phyloP scores from a whole-genome alignment of 805 yeast species.

The Suhomyces tanzawaensis region DNA sequence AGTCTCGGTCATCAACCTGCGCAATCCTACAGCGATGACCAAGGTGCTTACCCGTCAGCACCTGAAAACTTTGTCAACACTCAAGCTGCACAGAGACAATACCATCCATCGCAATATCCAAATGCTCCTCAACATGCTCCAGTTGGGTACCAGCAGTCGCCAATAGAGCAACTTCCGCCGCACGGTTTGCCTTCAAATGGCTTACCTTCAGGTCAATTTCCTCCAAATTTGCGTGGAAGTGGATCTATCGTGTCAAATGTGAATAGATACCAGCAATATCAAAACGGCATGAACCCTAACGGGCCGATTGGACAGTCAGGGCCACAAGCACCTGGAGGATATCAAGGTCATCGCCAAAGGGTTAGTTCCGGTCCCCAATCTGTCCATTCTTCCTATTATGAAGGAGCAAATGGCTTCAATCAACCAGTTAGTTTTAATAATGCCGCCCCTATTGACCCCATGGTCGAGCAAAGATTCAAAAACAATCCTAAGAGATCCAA shows the following conservation, averaged over 20 bases:
- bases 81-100: not conserved
- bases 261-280: constrained; percentile 15
- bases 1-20: not conserved
- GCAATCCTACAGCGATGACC: not conserved
- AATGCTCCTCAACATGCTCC: not conserved
- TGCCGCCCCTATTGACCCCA: constrained; percentile 26
- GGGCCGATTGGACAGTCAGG: not conserved
- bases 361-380: constrained; percentile 15
- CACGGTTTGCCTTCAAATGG: constrained; percentile 34
- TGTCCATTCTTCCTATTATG: constrained; percentile 10
- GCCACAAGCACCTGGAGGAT: not conserved
- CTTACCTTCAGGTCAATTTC: constrained; percentile 21
- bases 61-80: not conserved
- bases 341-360: constrained; percentile 7
- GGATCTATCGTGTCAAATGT: constrained; percentile 15
- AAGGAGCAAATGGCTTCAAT: constrained; percentile 10
- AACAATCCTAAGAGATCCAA: constrained; percentile 27
- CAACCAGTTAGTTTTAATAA: constrained; percentile 13
- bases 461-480: constrained; percentile 23
- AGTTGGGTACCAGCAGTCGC: constrained; percentile 6
- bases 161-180: constrained; percentile 28
- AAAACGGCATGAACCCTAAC: constrained; percentile 7
- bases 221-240: constrained; percentile 24
- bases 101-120: not conserved
- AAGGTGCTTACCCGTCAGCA: not conserved